Evolutionary conservation across 2,329 filamentous ascomycete genomes (phyloP), one percentile per base, ranked within the genome.

Genomic region (Alternaria consortialis): DNA sequence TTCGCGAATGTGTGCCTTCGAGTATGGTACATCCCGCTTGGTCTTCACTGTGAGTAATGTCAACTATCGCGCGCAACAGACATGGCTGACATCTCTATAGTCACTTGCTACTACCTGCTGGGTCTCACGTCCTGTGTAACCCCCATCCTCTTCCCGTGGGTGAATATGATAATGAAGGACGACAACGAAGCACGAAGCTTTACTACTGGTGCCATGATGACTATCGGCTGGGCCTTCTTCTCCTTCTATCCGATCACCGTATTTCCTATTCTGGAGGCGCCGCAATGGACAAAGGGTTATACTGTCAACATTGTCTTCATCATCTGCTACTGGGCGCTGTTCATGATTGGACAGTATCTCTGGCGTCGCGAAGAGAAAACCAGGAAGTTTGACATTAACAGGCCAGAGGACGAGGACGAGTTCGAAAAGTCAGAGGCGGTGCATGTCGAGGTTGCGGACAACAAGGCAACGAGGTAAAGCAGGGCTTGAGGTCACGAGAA

Each of bases 1-100:
- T 82, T 84, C 37, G 80, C 81, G 0, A 75, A 75, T 3, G 68
- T 82, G 12, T 82, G 81, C 65, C 79, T 84, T 77, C 77, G 80
- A 4, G 67, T 83, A 12, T 84, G 82, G 82, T 71, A 78, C 17
- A 82, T 84, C 15, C 82, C 83, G 0, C 80, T 73, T 1, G 76
- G 70, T 0, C 64, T 84, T 2, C 68, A 71, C 39, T 72, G 69
- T 71, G 47, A 68, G 69, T 61, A 4, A 27, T n/a, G 3, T 27
- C 6, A 27, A 20, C 3, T 17, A 15, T n/a, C 7, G 3, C 15
- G 36, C 4, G 7, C 8, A n/a, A 2, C 13, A 17, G 7, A 8
- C 11, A 11, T 6, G 29, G 37, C 60, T 70, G 40, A 66, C 46
- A 12, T 25, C 34, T 11, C 20, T 20, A 29, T 17, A 72, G 69